Evolutionary conservation across 2,329 filamentous ascomycete species (phyloP).

Genomic region (Neofusicoccum laricinum): DNA sequence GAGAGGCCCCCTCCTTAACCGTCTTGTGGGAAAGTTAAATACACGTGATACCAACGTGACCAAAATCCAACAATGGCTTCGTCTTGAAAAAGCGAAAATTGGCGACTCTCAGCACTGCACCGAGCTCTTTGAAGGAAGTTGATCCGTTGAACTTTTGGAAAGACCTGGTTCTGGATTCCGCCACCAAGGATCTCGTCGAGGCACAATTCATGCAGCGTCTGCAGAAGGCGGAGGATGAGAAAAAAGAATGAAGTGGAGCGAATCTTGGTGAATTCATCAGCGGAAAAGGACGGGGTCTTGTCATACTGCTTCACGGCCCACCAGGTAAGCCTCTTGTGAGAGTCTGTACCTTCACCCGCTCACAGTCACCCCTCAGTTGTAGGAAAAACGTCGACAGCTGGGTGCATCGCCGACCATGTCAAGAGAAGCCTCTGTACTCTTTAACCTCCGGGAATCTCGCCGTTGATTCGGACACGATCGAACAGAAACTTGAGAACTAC

Average conservation of each 20-base stretch:
- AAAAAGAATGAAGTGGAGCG: neutral
- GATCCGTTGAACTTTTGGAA: neutral
- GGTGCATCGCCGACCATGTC: constrained; percentile 29
- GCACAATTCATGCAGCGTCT: neutral
- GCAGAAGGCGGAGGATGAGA: neutral
- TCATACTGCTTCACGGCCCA: constrained; percentile 12
- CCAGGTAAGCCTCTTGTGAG: neutral
- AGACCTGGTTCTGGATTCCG: neutral
- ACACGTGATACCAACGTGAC: too few species aligned
- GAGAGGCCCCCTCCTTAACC: too few species aligned
- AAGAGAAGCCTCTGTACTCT: constrained; percentile 28
- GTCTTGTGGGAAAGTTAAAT: too few species aligned
- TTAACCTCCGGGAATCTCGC: constrained; percentile 19
- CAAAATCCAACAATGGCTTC: too few species aligned
- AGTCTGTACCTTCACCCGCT: constrained; percentile 17
- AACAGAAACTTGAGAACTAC: neutral
- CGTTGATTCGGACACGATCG: neutral
- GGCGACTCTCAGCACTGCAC: neutral
- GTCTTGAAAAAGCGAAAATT: neutral
- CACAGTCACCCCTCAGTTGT: constrained; percentile 5
- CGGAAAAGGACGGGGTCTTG: constrained; percentile 26
- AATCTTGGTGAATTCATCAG: constrained; percentile 21
- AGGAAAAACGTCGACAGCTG: constrained; percentile 28
- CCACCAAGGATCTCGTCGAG: neutral
- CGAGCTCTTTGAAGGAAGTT: neutral